Base-by-base conservation (phyloP, 257 asterid species). In the Petunia secreta region DNA sequence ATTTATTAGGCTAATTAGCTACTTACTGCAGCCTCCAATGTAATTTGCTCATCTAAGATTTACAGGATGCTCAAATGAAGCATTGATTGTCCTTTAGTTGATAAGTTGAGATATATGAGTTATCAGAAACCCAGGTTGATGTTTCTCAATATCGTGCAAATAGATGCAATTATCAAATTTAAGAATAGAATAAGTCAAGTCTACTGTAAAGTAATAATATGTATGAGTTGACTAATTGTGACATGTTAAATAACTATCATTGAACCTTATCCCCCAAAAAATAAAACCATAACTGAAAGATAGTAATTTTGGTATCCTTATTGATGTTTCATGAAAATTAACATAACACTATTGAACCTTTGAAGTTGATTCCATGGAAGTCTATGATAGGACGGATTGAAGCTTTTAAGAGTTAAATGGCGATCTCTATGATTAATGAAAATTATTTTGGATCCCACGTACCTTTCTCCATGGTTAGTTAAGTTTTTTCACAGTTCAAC, bases 1-100 rank as follows among this genome's bases (percentile, higher is more conserved):
- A 52, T 52, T 52, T 10, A 52, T 52, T 52, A 52, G 4, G 15
- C 15, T 55, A 55, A 55, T 55, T 55, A 14, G 60, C 25, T 55
- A 55, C 5, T 55, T 55, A 4, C 60, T 55, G 6, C 60, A 14
- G 25, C 25, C 60, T 55, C 15, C 25, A n/a, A 14, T 55, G 13
- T 14, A 14, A 55, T 55, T 11, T 14, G 60, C 5, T 55, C 60
- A 55, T 55, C 7, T 13, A 37, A 63, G 69, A 37, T 40, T 65
- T 50, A 65, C 15, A 65, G 15, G 74, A 14, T 40, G 25, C 74
- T 66, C 74, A 66, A 65, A 40, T 66, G 3, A 14, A 2, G 3
- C 39, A 66, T 13, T 66, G 40, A 66, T 66, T 13, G 3, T 66
- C 74, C 74, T 66, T 40, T 66, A 66, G 48, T 15, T 66, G 74